These are phyloP conservation scores for Pseudofabraea citricarpa DNA, from an alignment of 2,329 filamentous ascomycete genomes.

Conservation along the genomic window DNA sequence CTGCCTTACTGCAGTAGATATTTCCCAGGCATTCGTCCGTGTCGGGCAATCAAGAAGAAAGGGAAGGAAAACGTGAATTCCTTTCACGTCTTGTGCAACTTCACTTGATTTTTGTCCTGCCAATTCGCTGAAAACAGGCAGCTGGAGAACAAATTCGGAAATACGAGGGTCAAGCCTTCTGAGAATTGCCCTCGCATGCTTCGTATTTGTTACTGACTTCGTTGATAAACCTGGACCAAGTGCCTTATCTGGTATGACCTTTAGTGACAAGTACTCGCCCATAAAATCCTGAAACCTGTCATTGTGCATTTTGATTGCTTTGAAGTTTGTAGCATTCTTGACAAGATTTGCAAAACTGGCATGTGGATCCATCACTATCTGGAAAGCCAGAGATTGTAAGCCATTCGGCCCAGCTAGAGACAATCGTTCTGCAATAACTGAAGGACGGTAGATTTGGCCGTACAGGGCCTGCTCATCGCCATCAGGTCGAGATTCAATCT, in stretches of 20 bases:
- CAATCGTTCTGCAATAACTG: conserved; percentile 39
- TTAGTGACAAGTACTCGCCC: conserved; percentile 16
- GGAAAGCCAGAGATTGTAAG: conserved; percentile 32
- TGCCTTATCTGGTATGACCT: neutral
- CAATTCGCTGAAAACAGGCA: conserved; percentile 17
- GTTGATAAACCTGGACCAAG: too few species aligned
- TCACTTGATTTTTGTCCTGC: conserved; percentile 18
- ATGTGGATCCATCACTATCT: conserved; percentile 22
- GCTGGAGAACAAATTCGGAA: conserved; percentile 45
- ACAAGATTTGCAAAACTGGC: conserved; percentile 20
- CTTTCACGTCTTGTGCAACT: conserved; percentile 14
- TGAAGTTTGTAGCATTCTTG: conserved; percentile 13
- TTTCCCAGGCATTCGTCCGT: conserved; percentile 53
- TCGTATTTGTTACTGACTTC: neutral
- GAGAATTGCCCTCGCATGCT: conserved; percentile 2
- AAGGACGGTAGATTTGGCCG: conserved; percentile 33
- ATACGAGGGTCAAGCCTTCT: conserved; percentile 40
- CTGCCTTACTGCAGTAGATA: conserved; percentile 43
- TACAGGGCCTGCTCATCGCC: conserved; percentile 15
- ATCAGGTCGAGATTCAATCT: conserved; percentile 37
- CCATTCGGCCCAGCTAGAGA: conserved; percentile 31
- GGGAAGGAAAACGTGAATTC: conserved; percentile 55
- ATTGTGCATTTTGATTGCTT: conserved; percentile 12
- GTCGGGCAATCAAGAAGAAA: conserved; percentile 53
- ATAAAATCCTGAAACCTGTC: conserved; percentile 18